phyloP scores from a whole-genome alignment of 768 basidiomycete species.

The Rhizopogon vesiculosus region DNA sequence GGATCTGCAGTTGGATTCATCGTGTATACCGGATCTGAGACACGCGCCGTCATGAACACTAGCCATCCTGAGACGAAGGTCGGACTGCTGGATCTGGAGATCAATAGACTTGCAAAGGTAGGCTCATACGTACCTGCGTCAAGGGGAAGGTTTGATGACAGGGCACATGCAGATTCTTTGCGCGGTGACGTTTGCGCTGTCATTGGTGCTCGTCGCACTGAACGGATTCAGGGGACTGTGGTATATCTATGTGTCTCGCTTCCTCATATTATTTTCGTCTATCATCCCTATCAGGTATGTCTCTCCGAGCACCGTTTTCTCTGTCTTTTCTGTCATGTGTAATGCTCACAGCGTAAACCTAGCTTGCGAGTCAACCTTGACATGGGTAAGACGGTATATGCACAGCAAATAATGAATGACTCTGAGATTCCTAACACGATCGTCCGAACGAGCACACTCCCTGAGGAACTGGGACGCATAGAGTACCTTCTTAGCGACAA shows the following conservation, averaged over 20 bases:
- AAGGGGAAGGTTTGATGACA: background rate
- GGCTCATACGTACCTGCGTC: slow-evolving; percentile 2
- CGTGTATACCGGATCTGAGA: slow-evolving; percentile 92
- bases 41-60: slow-evolving; percentile 97
- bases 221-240: slow-evolving; percentile 95
- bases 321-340: background rate
- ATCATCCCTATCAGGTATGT: slow-evolving; percentile 97
- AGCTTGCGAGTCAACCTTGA: slow-evolving; percentile 98
- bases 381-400: slow-evolving; percentile 99
- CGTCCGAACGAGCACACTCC: slow-evolving; percentile 94
- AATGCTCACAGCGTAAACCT: slow-evolving; percentile 1
- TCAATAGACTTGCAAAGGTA: slow-evolving; percentile 94
- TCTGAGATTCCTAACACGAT: slow-evolving; percentile 91
- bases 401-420: slow-evolving; percentile 92
- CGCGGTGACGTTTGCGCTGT: slow-evolving; percentile 88
- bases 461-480: slow-evolving; percentile 93
- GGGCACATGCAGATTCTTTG: slow-evolving; percentile 71
- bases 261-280: slow-evolving; percentile 95
- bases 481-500: slow-evolving; percentile 97
- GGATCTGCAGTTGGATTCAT: slow-evolving; percentile 91
- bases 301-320: background rate
- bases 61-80: slow-evolving; percentile 95
- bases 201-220: slow-evolving; percentile 86
- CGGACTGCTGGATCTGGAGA: slow-evolving; percentile 88
- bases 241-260: slow-evolving; percentile 96